These are phyloP conservation scores for Kodamaea fukazawae DNA, from an alignment of 805 yeast species.

Conservation along the genomic window DNA sequence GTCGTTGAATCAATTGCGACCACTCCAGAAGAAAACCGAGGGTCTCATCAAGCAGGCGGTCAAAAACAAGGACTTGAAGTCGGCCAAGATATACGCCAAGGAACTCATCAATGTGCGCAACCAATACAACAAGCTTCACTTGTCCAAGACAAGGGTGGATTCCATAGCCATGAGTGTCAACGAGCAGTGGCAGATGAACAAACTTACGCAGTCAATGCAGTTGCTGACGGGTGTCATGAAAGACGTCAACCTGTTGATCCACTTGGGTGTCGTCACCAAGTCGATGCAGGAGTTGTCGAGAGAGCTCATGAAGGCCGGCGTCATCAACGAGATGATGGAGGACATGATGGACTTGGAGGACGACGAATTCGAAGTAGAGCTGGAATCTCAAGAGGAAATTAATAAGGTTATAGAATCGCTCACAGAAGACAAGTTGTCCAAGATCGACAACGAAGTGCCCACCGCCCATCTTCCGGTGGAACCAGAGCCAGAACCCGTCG, in stretches of 20 bases:
- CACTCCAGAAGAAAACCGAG: slow-evolving; percentile 72
- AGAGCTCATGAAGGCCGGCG: slow-evolving; percentile 81
- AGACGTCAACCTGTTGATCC: slow-evolving; percentile 78
- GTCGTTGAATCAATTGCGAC: slow-evolving; percentile 59
- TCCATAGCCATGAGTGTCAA: slow-evolving; percentile 85
- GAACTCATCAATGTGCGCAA: slow-evolving; percentile 73
- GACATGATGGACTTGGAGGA: slow-evolving; percentile 71
- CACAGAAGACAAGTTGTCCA: slow-evolving; percentile 39
- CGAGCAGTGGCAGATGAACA: slow-evolving; percentile 85
- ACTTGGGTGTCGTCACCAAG: slow-evolving; percentile 72
- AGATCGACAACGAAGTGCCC: slow-evolving; percentile 35
- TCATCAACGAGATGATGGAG: slow-evolving; percentile 92
- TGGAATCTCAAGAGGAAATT: slow-evolving; percentile 65
- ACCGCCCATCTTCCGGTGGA: slow-evolving; percentile 20
- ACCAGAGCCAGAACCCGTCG: slow-evolving; percentile 16
- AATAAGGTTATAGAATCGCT: slow-evolving; percentile 51
- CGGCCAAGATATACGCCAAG: slow-evolving; percentile 76
- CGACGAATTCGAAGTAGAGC: slow-evolving; percentile 55
- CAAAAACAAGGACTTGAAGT: slow-evolving; percentile 68
- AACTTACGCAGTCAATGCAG: slow-evolving; percentile 77
- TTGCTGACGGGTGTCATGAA: slow-evolving; percentile 79
- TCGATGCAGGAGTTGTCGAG: slow-evolving; percentile 84
- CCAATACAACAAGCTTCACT: slow-evolving; percentile 70
- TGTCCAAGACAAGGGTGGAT: slow-evolving; percentile 81
- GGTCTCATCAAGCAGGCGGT: slow-evolving; percentile 70